Base-by-base conservation (phyloP, 1,139 yeast species). In the Pichia sp. region DNA sequence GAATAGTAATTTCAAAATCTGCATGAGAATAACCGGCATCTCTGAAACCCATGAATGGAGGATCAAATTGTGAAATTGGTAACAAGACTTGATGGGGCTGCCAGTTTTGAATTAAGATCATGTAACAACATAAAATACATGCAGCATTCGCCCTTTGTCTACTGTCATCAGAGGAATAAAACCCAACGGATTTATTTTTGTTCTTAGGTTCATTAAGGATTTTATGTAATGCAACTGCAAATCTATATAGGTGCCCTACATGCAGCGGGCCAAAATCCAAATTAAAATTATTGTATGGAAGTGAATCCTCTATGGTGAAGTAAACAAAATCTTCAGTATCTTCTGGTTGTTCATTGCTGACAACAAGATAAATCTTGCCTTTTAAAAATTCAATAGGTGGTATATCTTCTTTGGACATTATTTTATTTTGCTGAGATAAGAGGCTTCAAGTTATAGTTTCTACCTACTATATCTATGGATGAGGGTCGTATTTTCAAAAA, bases 21-120 rank as follows among this genome's bases (percentile, higher is more conserved):
- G 97, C 96, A 48, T 81, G 83, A 4, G 96, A 85, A 64, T 92
- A 92, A 2, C 98, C 98, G 0, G 98, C 98, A 64, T 92, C 98
- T 61, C 98, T 73, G 64, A 90, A 92, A 1, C 92, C 83, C 81
- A 85, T 90, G 55, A 90, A 82, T 3, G 98, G 97, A 1, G 96
- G 97, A 42, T 85, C 92, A 4, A 84, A 79, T 62, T 92, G 97
- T 3, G 95, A 80, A 45, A 92, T 77, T 1, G 98, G 98, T 52
- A 95, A 97, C 52, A 92, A 68, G 0, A 92, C 98, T 63, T 92
- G 92, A 64, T 92, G 98, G 0, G 98, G 98, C 1, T 97, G 88
- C 98, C 98, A 92, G 26, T 90, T 83, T 62, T 92, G 98, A 23
- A 92, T 90, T 49, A 92, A 68, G 0, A 92, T 81, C 97, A 92